These are phyloP conservation scores for Chlorella sorokiniana DNA, from an alignment of 139 green algal genomes.

Conservation along the genomic window DNA sequence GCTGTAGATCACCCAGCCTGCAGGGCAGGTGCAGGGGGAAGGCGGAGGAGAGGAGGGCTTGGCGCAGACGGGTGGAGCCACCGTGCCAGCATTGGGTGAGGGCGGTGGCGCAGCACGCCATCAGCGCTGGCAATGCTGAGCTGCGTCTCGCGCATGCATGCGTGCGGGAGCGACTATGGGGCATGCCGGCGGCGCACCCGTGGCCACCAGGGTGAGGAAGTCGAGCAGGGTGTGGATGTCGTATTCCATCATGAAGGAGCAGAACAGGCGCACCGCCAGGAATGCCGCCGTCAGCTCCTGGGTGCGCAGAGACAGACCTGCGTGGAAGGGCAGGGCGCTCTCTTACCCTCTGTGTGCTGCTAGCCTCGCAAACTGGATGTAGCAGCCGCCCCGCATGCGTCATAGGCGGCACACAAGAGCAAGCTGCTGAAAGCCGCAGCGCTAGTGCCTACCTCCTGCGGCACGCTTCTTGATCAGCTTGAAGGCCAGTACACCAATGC, in stretches of 20 bases:
- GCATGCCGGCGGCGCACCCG: slow-evolving; percentile 32
- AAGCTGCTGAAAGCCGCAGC: not conserved
- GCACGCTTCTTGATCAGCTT: slow-evolving; percentile 92
- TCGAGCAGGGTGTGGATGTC: slow-evolving; percentile 99
- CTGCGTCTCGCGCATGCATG: too few relatives aligned
- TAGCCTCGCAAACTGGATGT: too few relatives aligned
- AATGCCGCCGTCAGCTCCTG: slow-evolving; percentile 95
- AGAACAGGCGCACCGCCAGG: slow-evolving; percentile 89
- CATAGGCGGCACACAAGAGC: not conserved
- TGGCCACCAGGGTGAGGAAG: slow-evolving; percentile 84
- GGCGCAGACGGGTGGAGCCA: not conserved
- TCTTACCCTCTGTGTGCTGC: too few relatives aligned
- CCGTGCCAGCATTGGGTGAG: not conserved
- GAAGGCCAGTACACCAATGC: slow-evolving; percentile 91
- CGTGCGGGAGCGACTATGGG: too few relatives aligned
- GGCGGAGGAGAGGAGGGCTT: not conserved
- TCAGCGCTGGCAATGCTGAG: not conserved
- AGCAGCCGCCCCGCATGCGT: too few relatives aligned
- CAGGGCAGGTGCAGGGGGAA: not conserved
- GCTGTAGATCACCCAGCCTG: slow-evolving; percentile 82
- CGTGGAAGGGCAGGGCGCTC: not conserved
- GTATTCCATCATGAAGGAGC: slow-evolving; percentile 99
- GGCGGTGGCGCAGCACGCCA: not conserved
- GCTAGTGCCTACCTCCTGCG: slow-evolving; percentile 69
- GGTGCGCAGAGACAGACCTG: slow-evolving; percentile 89